Evolutionary conservation across 176 grass and related monocot species (phyloP).

Genomic region (Pontederia paniculata): DNA sequence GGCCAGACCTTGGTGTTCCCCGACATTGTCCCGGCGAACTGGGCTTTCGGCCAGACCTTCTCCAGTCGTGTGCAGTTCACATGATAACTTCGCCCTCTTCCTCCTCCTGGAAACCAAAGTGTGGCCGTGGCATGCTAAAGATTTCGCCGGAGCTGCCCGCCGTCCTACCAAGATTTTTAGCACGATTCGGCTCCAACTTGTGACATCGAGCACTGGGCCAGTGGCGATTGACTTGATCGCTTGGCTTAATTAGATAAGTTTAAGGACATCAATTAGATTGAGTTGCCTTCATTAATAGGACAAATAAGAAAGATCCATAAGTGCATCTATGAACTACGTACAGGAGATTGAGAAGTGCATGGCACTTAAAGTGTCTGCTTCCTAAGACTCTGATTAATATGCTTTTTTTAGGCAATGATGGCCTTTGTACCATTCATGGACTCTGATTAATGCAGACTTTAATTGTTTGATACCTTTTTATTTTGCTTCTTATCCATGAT

Average conservation of each 20-base stretch:
- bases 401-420: too few species aligned
- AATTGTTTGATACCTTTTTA: too few species aligned
- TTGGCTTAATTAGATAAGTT: neutral
- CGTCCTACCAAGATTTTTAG: neutral
- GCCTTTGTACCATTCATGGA: too few species aligned
- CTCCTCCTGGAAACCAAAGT: neutral
- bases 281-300: neutral
- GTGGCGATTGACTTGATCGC: neutral
- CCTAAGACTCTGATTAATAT: too few species aligned
- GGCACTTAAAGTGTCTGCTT: too few species aligned
- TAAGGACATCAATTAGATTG: neutral
- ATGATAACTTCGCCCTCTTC: neutral
- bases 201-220: neutral
- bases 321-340: too few species aligned
- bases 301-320: too few species aligned
- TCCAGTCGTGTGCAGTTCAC: constrained; percentile 19
- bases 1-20: constrained; percentile 15
- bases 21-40: constrained; percentile 14
- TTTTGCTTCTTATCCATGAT: too few species aligned
- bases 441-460: too few species aligned
- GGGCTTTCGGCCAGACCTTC: constrained; percentile 22
- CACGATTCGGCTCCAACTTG: neutral
- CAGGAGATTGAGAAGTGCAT: too few species aligned
- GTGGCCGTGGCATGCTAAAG: constrained; percentile 20
- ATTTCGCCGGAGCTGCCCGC: constrained; percentile 16